These are phyloP conservation scores for Picea glauca DNA, from an alignment of 75 land plant species.

Conservation along the genomic window DNA sequence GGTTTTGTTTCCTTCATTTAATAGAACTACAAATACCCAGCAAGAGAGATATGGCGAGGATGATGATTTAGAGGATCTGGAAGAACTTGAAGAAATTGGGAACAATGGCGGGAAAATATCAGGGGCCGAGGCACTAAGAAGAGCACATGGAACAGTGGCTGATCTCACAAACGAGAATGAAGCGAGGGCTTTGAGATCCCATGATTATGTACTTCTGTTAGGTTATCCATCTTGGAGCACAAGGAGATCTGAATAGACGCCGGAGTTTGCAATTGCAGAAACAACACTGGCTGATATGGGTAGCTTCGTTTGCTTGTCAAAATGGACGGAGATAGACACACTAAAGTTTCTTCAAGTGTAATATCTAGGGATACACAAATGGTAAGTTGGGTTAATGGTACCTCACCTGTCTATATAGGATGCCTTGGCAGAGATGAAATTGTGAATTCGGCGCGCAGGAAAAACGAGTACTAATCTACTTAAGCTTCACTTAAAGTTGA, in stretches of 20 bases:
- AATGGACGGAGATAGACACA: constrained; percentile 66
- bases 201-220: constrained; percentile 68
- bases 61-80: too few species aligned
- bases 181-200: constrained; percentile 33
- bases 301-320: constrained; percentile 63
- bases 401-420: constrained; percentile 54
- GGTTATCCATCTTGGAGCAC: constrained; percentile 92
- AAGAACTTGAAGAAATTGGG: constrained; percentile 34
- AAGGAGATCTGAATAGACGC: constrained; percentile 81
- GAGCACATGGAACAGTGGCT: constrained; percentile 55
- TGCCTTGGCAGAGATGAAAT: constrained; percentile 88
- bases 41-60: not conserved
- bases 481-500: too few species aligned
- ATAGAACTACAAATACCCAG: not conserved
- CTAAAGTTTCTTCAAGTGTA: constrained; percentile 47
- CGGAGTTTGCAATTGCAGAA: constrained; percentile 84
- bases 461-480: constrained; percentile 11
- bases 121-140: constrained; percentile 37
- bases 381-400: constrained; percentile 77
- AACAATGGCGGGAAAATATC: constrained; percentile 22
- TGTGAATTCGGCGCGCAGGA: constrained; percentile 81
- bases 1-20: not conserved
- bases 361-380: constrained; percentile 88
- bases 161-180: constrained; percentile 67
- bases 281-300: constrained; percentile 40